phyloP scores from a whole-genome alignment of 495 filamentous ascomycete species.

The Podospora sp. region DNA sequence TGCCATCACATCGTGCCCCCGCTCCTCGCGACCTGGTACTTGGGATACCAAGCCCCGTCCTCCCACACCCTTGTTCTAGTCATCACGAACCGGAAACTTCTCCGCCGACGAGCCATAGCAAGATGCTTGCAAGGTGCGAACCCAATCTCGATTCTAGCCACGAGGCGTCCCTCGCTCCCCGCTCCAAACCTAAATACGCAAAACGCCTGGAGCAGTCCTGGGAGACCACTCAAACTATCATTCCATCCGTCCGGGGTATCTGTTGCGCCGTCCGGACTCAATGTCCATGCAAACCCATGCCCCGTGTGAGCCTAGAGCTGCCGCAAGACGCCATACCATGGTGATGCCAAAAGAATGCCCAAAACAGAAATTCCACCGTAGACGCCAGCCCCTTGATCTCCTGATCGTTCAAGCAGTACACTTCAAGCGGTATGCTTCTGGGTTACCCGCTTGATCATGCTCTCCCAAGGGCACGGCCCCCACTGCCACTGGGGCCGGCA shows the following conservation, averaged over 20 bases:
- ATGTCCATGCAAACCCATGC: slow-evolving; percentile 3
- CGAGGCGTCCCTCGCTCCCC: background rate
- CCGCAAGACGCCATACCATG: background rate
- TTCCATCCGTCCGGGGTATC: background rate
- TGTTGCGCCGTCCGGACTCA: background rate
- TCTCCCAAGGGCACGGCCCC: slow-evolving; percentile 34
- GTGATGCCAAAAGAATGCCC: background rate
- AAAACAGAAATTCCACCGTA: background rate
- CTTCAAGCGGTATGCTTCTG: background rate
- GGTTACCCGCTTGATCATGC: slow-evolving; percentile 26
- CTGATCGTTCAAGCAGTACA: no score
- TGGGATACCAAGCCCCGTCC: background rate
- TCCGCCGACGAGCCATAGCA: background rate
- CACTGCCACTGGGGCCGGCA: no score
- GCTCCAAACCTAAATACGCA: background rate
- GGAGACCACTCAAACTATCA: background rate
- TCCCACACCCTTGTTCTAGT: background rate
- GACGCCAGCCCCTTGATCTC: background rate
- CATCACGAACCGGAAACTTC: background rate
- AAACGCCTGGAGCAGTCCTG: background rate
- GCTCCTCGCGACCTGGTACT: background rate
- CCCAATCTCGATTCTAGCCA: background rate
- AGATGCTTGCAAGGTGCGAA: background rate
- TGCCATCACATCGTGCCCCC: background rate
- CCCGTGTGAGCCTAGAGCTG: slow-evolving; percentile 16